Evolutionary conservation across 2,329 filamentous ascomycete species (phyloP), one percentile per base, ranked within the genome.

Genomic region (Fusarium verticillioides): DNA sequence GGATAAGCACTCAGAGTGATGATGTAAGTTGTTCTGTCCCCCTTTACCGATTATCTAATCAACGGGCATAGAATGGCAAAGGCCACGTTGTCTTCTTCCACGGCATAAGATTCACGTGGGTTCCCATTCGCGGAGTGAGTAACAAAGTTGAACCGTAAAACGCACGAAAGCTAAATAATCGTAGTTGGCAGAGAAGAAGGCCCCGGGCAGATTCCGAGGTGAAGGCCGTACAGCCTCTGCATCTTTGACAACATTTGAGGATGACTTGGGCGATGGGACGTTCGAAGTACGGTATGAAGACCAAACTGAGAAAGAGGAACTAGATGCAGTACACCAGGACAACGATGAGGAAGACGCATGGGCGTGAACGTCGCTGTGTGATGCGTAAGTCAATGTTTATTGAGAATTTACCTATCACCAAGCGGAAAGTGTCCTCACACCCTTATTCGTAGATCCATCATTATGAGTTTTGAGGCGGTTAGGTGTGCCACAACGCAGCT

Each of bases 1-100:
- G 54, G 39, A 26, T 58, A 21, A 58, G 18, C 12, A 58, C 54
- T 5, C 39, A 58, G 18, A 47, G 23, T 36, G 54, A 36, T 4
- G n/a, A 36, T 16, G 54, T 36, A 26, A 19, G 40, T 4, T 9
- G 3, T 2, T 26, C 1, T 57, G 10, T 11, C 13, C 6, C 4
- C 5, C 1, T 26, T 7, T 15, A 0, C 11, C 3, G 6, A n/a
- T 46, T 11, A 1, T 2, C 1, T 12, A 5, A 13, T 9, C n/a
- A 13, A 58, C 15, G 2, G 11, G 4, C 3, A 16, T 4, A 46
- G 40, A n/a, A 28, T 5, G 28, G 26, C 1, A 36, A n/a, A 47
- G 30, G 40, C 11, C 16, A 58, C 6, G 39, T 47, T 26, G 39
- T 58, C 18, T 58, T 58, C 37, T 58, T 58, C 7, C 40, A 58